These are phyloP conservation scores for Casaregolazyma suthepensis DNA, from an alignment of 1,139 yeast species.

Conservation along the genomic window DNA sequence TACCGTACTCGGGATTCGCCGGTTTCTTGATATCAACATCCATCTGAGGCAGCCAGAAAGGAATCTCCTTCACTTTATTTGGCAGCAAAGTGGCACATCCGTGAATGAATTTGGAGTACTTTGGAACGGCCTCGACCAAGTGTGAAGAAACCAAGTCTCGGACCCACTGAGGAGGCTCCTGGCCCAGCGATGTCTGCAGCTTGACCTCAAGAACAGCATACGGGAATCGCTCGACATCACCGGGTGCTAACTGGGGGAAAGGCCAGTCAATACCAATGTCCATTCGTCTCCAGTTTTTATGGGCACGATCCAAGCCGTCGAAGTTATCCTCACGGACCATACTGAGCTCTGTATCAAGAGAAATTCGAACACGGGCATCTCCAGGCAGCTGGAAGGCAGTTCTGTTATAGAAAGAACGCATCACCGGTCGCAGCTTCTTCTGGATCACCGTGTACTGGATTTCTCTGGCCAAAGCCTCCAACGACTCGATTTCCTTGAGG, in stretches of 20 bases:
- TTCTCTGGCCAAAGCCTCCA: slow-evolving; percentile 88
- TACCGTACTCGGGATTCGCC: slow-evolving; percentile 60
- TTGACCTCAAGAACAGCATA: slow-evolving; percentile 96
- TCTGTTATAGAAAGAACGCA: slow-evolving; percentile 93
- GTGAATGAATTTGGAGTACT: slow-evolving; percentile 93
- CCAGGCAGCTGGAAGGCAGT: slow-evolving; percentile 99
- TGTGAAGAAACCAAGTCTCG: slow-evolving; percentile 86
- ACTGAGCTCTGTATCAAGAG: slow-evolving; percentile 88
- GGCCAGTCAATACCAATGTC: slow-evolving; percentile 98
- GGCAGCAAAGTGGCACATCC: slow-evolving; percentile 88
- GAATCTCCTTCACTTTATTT: slow-evolving; percentile 73
- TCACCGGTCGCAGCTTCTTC: slow-evolving; percentile 83
- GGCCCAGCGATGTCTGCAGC: slow-evolving; percentile 94
- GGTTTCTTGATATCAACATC: slow-evolving; percentile 92
- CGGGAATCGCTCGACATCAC: slow-evolving; percentile 88
- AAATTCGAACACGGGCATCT: slow-evolving; percentile 96
- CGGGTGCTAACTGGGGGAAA: slow-evolving; percentile 72
- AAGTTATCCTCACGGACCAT: slow-evolving; percentile 97
- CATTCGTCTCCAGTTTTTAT: slow-evolving; percentile 95
- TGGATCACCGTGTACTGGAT: slow-evolving; percentile 84
- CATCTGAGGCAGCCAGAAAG: slow-evolving; percentile 99
- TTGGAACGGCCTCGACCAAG: slow-evolving; percentile 95
- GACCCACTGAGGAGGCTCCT: slow-evolving; percentile 98
- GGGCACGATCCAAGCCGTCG: slow-evolving; percentile 85
- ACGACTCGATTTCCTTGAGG: slow-evolving; percentile 77